Percentiles rank a stretch among this genome's conserved stretches.
These are phyloP conservation scores for Entrophospora sp. DNA, from an alignment of 192 early-diverging fungal species.

Conservation along the genomic window DNA sequence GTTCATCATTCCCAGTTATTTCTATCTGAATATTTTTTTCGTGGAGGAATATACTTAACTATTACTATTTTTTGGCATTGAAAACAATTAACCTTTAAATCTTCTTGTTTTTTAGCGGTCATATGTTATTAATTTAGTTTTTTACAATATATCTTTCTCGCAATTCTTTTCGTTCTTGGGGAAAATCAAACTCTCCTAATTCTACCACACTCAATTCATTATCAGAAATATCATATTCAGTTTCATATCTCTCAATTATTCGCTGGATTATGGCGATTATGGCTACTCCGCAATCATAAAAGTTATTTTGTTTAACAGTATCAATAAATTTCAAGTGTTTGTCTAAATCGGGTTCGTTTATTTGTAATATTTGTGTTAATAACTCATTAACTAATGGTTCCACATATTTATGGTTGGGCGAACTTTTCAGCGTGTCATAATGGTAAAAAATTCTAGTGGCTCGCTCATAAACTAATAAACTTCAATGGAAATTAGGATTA, in stretches of 20 bases:
- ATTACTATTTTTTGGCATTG: background rate
- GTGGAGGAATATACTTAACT: background rate
- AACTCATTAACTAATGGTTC: background rate
- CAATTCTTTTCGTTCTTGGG: background rate
- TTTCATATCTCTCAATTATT: background rate
- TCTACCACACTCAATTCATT: background rate
- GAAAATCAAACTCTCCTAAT: background rate
- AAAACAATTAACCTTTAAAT: background rate
- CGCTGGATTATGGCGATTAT: background rate
- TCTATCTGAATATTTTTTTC: background rate
- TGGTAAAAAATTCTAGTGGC: background rate
- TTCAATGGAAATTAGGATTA: background rate
- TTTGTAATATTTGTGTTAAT: background rate
- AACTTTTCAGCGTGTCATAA: background rate
- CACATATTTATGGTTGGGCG: background rate
- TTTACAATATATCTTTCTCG: background rate
- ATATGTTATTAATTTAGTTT: too few relatives aligned
- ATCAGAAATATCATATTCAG: background rate
- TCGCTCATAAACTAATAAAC: background rate
- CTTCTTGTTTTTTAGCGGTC: too few relatives aligned
- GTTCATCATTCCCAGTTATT: constrained; percentile 1
- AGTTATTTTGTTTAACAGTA: background rate
- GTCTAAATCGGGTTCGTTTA: background rate
- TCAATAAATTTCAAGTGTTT: background rate
- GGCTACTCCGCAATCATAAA: background rate